Percentiles rank a stretch among this genome's conserved stretches.
These are phyloP conservation scores for Ustilago loliicola DNA, from an alignment of 1,284 basidiomycete genomes.

Conservation along the genomic window DNA sequence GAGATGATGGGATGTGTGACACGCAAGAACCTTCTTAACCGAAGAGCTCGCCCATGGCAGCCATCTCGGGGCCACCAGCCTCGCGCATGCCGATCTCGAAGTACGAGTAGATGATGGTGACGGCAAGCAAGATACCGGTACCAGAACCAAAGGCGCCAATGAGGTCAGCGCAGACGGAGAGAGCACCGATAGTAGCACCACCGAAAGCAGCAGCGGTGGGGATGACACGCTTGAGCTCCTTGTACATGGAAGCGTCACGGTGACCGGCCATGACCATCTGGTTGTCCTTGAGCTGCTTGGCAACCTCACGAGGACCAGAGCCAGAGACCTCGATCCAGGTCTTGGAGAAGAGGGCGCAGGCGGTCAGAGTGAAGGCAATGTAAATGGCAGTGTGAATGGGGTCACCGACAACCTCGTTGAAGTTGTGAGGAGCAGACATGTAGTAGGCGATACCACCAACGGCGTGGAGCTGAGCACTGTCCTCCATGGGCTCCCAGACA, in stretches of 20 bases:
- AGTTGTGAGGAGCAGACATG: conserved; percentile 94
- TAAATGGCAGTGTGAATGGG: conserved; percentile 94
- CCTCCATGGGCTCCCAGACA: conserved; percentile 96
- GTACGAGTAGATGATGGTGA: conserved; percentile 90
- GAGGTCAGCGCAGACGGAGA: conserved; percentile 95
- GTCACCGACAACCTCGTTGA: conserved; percentile 87
- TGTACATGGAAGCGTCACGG: conserved; percentile 97
- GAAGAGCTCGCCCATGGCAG: conserved; percentile 72
- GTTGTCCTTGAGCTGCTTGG: conserved; percentile 98
- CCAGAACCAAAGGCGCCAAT: conserved; percentile 96
- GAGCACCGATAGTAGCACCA: conserved; percentile 91
- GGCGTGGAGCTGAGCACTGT: conserved; percentile 90
- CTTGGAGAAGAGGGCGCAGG: conserved; percentile 97
- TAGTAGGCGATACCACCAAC: conserved; percentile 96
- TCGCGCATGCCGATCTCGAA: conserved; percentile 74
- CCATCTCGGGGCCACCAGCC: conserved; percentile 72
- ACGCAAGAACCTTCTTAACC: conserved; percentile 25
- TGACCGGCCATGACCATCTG: conserved; percentile 99
- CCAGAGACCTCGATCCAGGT: conserved; percentile 99
- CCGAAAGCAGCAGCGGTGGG: conserved; percentile 97
- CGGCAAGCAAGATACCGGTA: conserved; percentile 97
- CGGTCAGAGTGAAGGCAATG: conserved; percentile 90
- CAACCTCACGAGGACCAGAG: conserved; percentile 92
- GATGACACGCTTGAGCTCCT: conserved; percentile 97
- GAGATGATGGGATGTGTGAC: background rate